Evolutionary conservation across 306 rosid species (phyloP).

Genomic region (Fragaria iinumae): DNA sequence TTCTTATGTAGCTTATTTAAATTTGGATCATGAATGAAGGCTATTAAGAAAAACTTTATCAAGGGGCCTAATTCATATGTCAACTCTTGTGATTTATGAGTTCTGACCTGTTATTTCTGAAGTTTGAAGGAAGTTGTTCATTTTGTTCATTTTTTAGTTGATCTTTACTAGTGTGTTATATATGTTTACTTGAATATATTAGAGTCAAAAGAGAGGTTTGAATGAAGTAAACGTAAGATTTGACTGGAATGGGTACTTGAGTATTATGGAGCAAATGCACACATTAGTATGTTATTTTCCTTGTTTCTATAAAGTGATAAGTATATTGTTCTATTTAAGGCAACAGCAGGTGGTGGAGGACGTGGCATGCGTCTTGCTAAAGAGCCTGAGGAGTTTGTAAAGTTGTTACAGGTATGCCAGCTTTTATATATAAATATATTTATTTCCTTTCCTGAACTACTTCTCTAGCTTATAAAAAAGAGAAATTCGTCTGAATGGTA

Average conservation of each 20-base stretch:
- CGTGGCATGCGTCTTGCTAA: slow-evolving; percentile 99
- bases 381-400: slow-evolving; percentile 94
- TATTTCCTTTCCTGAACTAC: neutral
- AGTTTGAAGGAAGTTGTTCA: neutral
- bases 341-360: slow-evolving; percentile 99
- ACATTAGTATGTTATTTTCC: neutral
- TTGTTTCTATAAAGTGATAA: slow-evolving; percentile 36
- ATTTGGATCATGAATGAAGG: neutral
- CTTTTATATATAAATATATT: too few species aligned
- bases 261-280: neutral
- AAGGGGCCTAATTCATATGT: slow-evolving; percentile 1
- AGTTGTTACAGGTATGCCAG: slow-evolving; percentile 76
- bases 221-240: neutral
- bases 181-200: neutral
- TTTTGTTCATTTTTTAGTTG: neutral
- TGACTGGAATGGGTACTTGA: neutral
- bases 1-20: slow-evolving; percentile 1
- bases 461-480: neutral
- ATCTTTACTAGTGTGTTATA: neutral
- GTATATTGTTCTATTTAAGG: slow-evolving; percentile 48
- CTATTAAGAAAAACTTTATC: neutral
- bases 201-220: neutral
- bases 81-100: neutral
- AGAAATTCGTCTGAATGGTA: too few species aligned
- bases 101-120: neutral